Conservation (phyloP, 2,329 filamentous ascomycete genomes). For the Alternaria atra region DNA sequence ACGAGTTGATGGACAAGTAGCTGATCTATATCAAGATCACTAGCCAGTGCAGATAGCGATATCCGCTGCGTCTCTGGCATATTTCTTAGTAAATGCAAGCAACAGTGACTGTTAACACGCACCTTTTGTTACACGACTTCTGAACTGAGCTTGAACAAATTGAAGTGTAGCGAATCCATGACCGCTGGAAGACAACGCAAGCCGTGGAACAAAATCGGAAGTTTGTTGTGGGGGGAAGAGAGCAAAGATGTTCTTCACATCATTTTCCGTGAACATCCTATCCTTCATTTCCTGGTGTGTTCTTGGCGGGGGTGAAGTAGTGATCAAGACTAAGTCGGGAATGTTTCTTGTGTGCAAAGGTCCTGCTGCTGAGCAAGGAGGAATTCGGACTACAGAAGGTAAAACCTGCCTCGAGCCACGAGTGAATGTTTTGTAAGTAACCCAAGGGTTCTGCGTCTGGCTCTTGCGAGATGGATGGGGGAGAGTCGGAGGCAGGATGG, state of each 20-base stretch:
- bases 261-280: constrained; percentile 46
- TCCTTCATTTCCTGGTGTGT: background rate
- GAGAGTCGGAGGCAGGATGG: constrained; percentile 5
- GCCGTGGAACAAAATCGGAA: constrained; percentile 17
- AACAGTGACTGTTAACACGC: background rate
- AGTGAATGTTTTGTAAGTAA: background rate
- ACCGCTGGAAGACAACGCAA: constrained; percentile 35
- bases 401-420: background rate
- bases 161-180: constrained; percentile 39
- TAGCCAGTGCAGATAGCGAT: constrained; percentile 23
- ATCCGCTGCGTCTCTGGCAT: constrained; percentile 24
- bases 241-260: constrained; percentile 39
- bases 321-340: background rate
- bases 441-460: background rate
- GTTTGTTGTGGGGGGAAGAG: constrained; percentile 32
- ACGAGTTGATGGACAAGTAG: constrained; percentile 31
- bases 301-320: constrained; percentile 4
- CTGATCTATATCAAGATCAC: constrained; percentile 32
- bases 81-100: constrained; percentile 3
- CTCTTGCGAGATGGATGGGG: background rate
- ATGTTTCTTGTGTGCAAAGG: background rate
- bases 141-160: constrained; percentile 30
- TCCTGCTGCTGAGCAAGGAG: background rate
- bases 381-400: background rate
- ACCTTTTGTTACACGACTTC: constrained; percentile 30